These are phyloP conservation scores for Paecilomyces niveus DNA, from an alignment of 2,329 filamentous ascomycete genomes.

Conservation along the genomic window DNA sequence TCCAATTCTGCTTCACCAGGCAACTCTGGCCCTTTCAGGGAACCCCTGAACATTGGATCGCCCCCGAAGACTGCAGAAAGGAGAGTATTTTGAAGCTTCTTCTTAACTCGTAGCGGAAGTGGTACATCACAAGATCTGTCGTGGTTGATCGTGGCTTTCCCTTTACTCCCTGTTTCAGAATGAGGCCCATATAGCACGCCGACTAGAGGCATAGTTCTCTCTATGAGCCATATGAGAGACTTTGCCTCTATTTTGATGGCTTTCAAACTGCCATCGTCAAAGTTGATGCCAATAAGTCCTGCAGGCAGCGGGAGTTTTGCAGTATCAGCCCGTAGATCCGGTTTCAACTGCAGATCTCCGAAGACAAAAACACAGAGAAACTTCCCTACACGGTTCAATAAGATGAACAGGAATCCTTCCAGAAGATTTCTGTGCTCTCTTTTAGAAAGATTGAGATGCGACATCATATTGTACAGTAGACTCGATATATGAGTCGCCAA, in stretches of 20 bases:
- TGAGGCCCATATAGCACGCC: constrained; percentile 5
- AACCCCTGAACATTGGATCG: constrained; percentile 21
- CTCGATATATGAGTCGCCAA: constrained; percentile 13
- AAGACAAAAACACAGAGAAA: constrained; percentile 35
- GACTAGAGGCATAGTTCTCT: constrained; percentile 20
- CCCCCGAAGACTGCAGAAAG: constrained; percentile 35
- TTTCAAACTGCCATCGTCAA: constrained; percentile 15
- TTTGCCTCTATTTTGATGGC: constrained; percentile 26
- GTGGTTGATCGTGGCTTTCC: background rate
- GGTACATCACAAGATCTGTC: background rate
- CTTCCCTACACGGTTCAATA: constrained; percentile 33
- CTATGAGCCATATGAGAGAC: constrained; percentile 29
- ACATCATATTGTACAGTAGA: constrained; percentile 23
- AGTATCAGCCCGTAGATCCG: constrained; percentile 15
- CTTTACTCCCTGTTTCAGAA: background rate
- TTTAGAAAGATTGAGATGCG: constrained; percentile 18
- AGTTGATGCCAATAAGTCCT: constrained; percentile 19
- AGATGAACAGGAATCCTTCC: constrained; percentile 34
- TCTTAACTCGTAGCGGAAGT: constrained; percentile 18
- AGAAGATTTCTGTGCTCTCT: constrained; percentile 25
- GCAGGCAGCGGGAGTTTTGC: constrained; percentile 22
- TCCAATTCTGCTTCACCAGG: constrained; percentile 13
- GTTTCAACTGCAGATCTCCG: constrained; percentile 21
- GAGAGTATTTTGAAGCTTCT: constrained; percentile 33
- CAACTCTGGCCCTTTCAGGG: constrained; percentile 15